Percentiles rank a stretch among this genome's conserved stretches.
Evolutionary conservation across 1,139 yeast genomes (phyloP).

Genomic region (Pichia sp.): DNA sequence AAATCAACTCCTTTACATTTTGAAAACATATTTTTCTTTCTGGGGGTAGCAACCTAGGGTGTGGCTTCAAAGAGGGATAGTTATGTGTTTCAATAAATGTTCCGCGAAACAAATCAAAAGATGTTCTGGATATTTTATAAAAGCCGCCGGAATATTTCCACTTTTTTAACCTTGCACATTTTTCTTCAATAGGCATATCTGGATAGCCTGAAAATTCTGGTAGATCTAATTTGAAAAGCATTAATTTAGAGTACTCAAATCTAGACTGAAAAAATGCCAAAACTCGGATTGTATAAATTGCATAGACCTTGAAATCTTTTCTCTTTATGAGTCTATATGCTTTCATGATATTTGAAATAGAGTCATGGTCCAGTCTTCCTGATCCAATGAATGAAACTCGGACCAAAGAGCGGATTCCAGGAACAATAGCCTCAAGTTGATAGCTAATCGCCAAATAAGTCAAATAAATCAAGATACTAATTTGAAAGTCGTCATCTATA

Average conservation of each 20-base stretch:
- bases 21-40: not conserved
- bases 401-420: not conserved
- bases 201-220: not conserved
- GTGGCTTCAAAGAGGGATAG: not conserved
- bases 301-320: slow-evolving; percentile 1
- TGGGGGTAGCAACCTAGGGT: not conserved
- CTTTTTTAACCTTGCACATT: not conserved
- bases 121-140: not conserved
- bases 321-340: not conserved
- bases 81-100: slow-evolving; percentile 1
- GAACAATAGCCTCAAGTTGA: not conserved
- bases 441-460: slow-evolving; percentile 2
- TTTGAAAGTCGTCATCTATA: slow-evolving; percentile 1
- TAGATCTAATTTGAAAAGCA: not conserved
- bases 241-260: not conserved
- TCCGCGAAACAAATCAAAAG: slow-evolving; percentile 2
- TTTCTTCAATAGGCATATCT: not conserved
- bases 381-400: not conserved
- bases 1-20: slow-evolving; percentile 1
- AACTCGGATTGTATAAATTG: slow-evolving; percentile 6
- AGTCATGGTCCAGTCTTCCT: not conserved
- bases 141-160: not conserved
- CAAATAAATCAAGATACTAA: slow-evolving; percentile 2
- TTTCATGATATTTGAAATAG: not conserved
- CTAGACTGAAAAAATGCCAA: slow-evolving; percentile 5